Evolutionary conservation across 2,329 filamentous ascomycete species (phyloP).

Genomic region (Ophiosphaerella herpotricha): DNA sequence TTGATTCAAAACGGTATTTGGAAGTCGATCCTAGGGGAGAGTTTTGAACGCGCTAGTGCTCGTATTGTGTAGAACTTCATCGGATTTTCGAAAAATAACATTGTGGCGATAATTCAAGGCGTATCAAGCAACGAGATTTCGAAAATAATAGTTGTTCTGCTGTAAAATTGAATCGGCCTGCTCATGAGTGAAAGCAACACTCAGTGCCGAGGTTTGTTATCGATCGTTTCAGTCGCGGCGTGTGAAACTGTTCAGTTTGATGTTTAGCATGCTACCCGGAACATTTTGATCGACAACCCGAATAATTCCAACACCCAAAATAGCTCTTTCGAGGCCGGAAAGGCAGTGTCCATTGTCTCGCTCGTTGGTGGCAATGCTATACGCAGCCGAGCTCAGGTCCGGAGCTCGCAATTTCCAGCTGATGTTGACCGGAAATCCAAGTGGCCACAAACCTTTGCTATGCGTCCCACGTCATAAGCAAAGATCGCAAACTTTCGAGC

Average conservation of each 20-base stretch:
- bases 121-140: neutral
- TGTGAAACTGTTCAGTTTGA: conserved; percentile 35
- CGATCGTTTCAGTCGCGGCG: conserved; percentile 20
- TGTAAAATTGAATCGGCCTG: too few species aligned
- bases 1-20: conserved; percentile 30
- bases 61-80: too few species aligned
- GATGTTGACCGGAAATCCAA: neutral
- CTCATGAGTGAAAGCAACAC: neutral
- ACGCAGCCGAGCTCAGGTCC: too few species aligned
- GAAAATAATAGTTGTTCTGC: too few species aligned
- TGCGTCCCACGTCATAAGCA: too few species aligned
- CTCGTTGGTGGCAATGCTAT: too few species aligned
- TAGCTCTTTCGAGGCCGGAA: neutral
- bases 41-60: too few species aligned
- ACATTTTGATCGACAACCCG: conserved; percentile 6
- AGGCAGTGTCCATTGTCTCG: neutral
- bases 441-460: neutral
- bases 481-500: too few species aligned
- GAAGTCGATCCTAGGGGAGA: neutral
- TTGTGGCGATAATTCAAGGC: neutral
- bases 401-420: neutral
- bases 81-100: neutral
- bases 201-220: conserved; percentile 5
- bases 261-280: conserved; percentile 21
- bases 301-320: conserved; percentile 18